Base-by-base conservation (phyloP, 208 protist species). In the Crithidia mellificae region DNA sequence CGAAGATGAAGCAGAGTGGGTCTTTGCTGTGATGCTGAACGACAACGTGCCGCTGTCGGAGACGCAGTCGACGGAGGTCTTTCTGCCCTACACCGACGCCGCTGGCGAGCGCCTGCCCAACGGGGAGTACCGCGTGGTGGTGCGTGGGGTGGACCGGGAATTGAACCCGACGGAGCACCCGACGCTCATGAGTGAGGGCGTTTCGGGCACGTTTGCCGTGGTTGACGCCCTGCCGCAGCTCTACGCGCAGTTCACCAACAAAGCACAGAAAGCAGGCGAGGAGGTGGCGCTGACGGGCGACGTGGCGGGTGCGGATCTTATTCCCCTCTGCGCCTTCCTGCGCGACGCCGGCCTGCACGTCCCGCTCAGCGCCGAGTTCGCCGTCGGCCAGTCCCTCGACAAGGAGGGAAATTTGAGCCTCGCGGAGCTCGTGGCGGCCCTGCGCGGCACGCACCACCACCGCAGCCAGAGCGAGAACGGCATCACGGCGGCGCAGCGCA, bases 21-120 rank as follows among this genome's bases (percentile, higher is more conserved):
- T 78, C 46, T 96, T 96, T 71, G 87, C 78, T 0, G 83, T 88
- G 14, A 91, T 94, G 91, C 67, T 96, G 20, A 78, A 94, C 70
- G 91, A 96, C 66, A 74, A 77, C 47, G 84, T 74, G 9, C 56
- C 65, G 25, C 74, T 96, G 20, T 87, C 74, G 32, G 66, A 73
- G 58, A 77, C 82, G 52, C 66, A 88, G 46, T 57, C 50, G 29
- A 44, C 65, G 24, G 81, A 85, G 47, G 80, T 92, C 30, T 90
- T 87, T 69, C 65, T 96, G 46, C 91, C 91, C 27, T 91, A 82
- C 67, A 68, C 43, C 58, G 63, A 84, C 53, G 72, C 76, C 15
- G 68, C 77, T 17, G 84, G 81, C 5, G 29, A 61, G 51, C 51
- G 56, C n/a, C 65, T 93, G 54, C 77, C 74, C 2, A 80, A 83